Base-by-base conservation (phyloP, 306 rosid genomes). In the Abrus precatorius region DNA sequence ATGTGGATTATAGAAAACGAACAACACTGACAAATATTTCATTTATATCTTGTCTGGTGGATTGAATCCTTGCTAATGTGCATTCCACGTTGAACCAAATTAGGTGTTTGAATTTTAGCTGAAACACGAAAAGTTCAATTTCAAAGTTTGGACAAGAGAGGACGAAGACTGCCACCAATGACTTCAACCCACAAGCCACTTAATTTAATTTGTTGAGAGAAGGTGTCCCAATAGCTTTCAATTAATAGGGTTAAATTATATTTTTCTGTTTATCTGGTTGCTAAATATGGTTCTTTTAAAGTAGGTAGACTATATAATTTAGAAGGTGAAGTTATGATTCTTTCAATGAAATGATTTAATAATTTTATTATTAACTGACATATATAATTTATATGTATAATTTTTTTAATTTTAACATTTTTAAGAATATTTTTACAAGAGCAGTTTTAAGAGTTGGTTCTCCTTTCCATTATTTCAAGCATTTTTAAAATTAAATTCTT, bases 41-140 rank as follows among this genome's bases (percentile, higher is more conserved):
- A 34, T 48, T 9, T 28, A 62, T 48, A 49, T 50, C 45, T 28
- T 77, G 74, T 77, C 74, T 77, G 67, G 20, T 53, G 53, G 63
- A 67, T 53, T 66, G 57, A 66, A 66, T 54, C 67, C 36, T 41
- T 13, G 45, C 10, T 29, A 54, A 33, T 44, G 69, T 20, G 76
- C 82, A 54, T 78, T 68, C 76, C 76, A 78, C 76, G 59, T 54
- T 67, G 69, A 41, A 44, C 55, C 74, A 65, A 77, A 63, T 47
- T 33, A 10, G 7, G 13, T 32, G 1, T 48, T 29, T 20, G 48
- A 49, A 27, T 47, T 32, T 44, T 41, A 8, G 7, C 13, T 2
- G 5, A 57, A 56, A 28, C 68, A 43, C n/a, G 36, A 54, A 34
- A 6, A 20, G 69, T 5, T n/a, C 52, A 48, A 33, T 41, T 29